Percentiles rank a stretch among this genome's conserved stretches.
These are phyloP conservation scores for Boletus tomentosulus DNA, from an alignment of 768 basidiomycete species.

Conservation along the genomic window DNA sequence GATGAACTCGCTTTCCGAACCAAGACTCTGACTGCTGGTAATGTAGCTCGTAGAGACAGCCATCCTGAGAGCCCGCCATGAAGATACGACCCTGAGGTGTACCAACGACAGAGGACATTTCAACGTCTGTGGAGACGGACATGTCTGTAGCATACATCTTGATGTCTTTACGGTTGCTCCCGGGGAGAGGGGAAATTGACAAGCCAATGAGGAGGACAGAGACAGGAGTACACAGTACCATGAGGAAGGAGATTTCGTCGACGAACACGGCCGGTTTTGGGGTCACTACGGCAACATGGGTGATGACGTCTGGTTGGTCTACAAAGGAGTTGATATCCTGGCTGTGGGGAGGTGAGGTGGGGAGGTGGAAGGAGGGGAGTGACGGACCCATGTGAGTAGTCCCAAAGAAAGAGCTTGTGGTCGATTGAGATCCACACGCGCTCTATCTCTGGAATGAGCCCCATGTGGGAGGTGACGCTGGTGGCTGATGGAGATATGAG, in stretches of 20 bases:
- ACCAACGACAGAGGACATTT: conserved; percentile 82
- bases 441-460: conserved; percentile 88
- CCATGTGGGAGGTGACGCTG: conserved; percentile 77
- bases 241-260: conserved; percentile 83
- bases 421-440: conserved; percentile 95
- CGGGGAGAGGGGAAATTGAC: conserved; percentile 43
- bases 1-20: conserved; percentile 83
- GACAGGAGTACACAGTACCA: conserved; percentile 86
- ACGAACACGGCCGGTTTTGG: conserved; percentile 87
- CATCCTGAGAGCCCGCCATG: conserved; percentile 82
- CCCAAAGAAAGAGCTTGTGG: conserved; percentile 93
- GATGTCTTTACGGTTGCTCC: conserved; percentile 61
- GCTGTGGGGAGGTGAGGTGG: conserved; percentile 35
- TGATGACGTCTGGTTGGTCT: conserved; percentile 87
- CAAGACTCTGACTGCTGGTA: conserved; percentile 89
- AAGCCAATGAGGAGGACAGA: conserved; percentile 84
- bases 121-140: conserved; percentile 68
- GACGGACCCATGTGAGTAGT: conserved; percentile 87
- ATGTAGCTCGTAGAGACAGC: conserved; percentile 86
- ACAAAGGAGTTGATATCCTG: conserved; percentile 89
- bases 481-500: conserved; percentile 42
- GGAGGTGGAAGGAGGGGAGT: not conserved
- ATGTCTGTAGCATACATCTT: conserved; percentile 90
- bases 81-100: conserved; percentile 85
- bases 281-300: conserved; percentile 81